phyloP scores from a whole-genome alignment of 2,329 filamentous ascomycete species.

The Fusarium sp. region DNA sequence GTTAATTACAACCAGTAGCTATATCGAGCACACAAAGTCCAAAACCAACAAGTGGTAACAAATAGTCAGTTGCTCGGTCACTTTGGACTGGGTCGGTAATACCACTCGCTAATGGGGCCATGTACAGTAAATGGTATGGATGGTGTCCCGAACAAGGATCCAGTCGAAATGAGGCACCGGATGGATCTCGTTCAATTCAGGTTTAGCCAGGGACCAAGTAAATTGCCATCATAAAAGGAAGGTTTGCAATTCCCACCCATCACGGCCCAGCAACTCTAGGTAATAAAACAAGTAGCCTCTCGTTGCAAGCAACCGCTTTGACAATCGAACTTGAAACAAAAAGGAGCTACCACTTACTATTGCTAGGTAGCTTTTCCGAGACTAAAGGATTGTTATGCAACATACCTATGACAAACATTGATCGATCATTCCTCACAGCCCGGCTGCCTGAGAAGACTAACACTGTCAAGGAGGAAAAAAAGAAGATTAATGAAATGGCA shows the following conservation, averaged over 20 bases:
- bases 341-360: conserved; percentile 10
- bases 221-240: conserved; percentile 37
- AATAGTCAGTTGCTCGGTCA: conserved; percentile 34
- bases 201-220: conserved; percentile 39
- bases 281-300: conserved; percentile 17
- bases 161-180: conserved; percentile 44
- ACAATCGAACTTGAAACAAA: conserved; percentile 32
- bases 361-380: conserved; percentile 4
- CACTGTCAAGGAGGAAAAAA: too few species aligned
- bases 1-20: background rate
- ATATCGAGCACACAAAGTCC: background rate
- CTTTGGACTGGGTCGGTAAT: conserved; percentile 28
- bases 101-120: conserved; percentile 13
- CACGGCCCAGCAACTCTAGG: conserved; percentile 25
- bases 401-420: background rate
- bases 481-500: conserved; percentile 15
- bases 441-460: background rate
- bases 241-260: conserved; percentile 32
- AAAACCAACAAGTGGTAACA: conserved; percentile 6
- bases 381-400: conserved; percentile 20
- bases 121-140: conserved; percentile 16
- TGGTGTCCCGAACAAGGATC: conserved; percentile 27
- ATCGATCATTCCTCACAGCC: background rate
- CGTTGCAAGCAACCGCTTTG: conserved; percentile 9
- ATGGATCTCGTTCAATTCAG: conserved; percentile 46